phyloP scores from a whole-genome alignment of 1,139 yeast species.

The Kluyveromyces sp. region DNA sequence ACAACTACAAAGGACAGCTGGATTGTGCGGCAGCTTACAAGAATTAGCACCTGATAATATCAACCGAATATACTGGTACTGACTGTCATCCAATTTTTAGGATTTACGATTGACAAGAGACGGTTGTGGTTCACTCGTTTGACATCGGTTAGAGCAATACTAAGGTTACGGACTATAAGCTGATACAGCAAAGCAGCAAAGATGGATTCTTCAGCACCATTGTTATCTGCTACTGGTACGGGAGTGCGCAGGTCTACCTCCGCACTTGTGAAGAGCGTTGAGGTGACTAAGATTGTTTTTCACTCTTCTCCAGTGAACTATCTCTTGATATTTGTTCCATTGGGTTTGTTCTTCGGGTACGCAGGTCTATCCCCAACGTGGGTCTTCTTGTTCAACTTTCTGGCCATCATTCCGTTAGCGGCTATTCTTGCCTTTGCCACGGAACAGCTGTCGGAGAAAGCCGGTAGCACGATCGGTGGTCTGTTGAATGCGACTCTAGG shows the following conservation, averaged over 20 bases:
- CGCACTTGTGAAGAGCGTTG: slow-evolving; percentile 9
- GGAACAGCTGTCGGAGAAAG: slow-evolving; percentile 80
- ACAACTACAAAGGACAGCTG: too few relatives aligned
- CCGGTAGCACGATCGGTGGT: slow-evolving; percentile 87
- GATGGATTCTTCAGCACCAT: slow-evolving; percentile 17
- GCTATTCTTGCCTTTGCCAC: slow-evolving; percentile 86
- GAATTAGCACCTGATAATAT: too few relatives aligned
- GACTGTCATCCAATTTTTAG: neutral
- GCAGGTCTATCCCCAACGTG: slow-evolving; percentile 44
- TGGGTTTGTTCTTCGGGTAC: slow-evolving; percentile 70
- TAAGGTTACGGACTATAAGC: too few relatives aligned
- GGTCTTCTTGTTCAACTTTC: slow-evolving; percentile 68
- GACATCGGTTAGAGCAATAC: too few relatives aligned
- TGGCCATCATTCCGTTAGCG: slow-evolving; percentile 90
- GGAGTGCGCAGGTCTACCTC: slow-evolving; percentile 7
- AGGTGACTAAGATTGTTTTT: slow-evolving; percentile 33
- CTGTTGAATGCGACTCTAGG: slow-evolving; percentile 93
- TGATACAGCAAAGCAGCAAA: too few relatives aligned
- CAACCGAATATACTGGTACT: too few relatives aligned
- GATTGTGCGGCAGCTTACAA: too few relatives aligned
- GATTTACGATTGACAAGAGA: neutral
- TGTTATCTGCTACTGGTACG: slow-evolving; percentile 9
- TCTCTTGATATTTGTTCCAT: slow-evolving; percentile 73
- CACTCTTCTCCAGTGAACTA: slow-evolving; percentile 71
- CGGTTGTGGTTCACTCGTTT: neutral